Evolutionary conservation across 2,329 filamentous ascomycete species (phyloP).

Genomic region (Diatrype stigma): DNA sequence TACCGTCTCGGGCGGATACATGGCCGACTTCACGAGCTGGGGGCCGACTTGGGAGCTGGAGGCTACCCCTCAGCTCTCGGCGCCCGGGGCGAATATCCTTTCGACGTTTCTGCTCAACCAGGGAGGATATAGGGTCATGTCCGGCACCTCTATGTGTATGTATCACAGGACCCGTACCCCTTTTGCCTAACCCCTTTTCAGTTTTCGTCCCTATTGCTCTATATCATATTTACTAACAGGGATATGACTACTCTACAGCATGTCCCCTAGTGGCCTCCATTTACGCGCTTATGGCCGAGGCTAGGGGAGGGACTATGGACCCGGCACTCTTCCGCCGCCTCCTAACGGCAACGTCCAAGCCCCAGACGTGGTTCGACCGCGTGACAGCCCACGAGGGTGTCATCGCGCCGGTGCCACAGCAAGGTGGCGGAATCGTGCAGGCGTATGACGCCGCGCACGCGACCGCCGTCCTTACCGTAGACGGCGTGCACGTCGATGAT

Average conservation of each 20-base stretch:
- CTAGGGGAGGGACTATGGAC: constrained; percentile 22
- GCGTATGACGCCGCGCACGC: constrained; percentile 37
- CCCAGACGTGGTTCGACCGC: constrained; percentile 11
- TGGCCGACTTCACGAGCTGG: constrained; percentile 38
- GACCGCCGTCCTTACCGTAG: constrained; percentile 31
- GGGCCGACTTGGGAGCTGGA: constrained; percentile 43
- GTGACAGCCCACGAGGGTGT: constrained; percentile 5
- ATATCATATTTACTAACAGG: no score
- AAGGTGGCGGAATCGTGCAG: constrained; percentile 39
- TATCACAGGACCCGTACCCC: no score
- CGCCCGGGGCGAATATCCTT: constrained; percentile 47
- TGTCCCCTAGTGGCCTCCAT: constrained; percentile 41
- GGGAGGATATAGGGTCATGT: constrained; percentile 43
- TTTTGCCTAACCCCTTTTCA: no score
- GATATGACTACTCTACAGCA: no score
- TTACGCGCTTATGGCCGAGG: constrained; percentile 28
- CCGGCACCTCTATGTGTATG: constrained; percentile 55
- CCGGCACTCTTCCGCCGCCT: constrained; percentile 20
- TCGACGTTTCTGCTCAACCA: constrained; percentile 43
- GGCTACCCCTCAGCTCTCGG: constrained; percentile 43
- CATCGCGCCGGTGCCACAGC: constrained; percentile 34
- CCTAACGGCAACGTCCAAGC: constrained; percentile 27
- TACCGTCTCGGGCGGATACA: constrained; percentile 28
- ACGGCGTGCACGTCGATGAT: no score
- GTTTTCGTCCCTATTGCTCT: no score